Percentiles rank a stretch among this genome's conserved stretches.
Conservation (phyloP, 1,139 yeast genomes). For the Candida frijolesensis region DNA sequence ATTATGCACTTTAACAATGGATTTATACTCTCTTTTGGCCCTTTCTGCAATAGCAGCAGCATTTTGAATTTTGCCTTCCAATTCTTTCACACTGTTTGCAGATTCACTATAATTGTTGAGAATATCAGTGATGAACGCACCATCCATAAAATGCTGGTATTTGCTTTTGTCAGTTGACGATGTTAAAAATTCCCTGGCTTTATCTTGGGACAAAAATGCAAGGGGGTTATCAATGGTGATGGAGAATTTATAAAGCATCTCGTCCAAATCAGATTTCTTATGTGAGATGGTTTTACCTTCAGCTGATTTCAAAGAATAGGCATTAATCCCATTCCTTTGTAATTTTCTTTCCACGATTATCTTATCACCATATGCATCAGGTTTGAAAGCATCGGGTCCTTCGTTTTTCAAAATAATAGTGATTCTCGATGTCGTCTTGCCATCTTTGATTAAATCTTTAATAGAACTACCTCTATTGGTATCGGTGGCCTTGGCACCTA, state of each 20-base stretch:
- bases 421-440: slow-evolving; percentile 65
- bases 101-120: slow-evolving; percentile 50
- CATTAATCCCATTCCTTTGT: slow-evolving; percentile 48
- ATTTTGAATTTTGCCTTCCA: slow-evolving; percentile 40
- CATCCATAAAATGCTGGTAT: slow-evolving; percentile 76
- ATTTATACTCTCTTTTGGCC: slow-evolving; percentile 36
- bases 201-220: slow-evolving; percentile 91
- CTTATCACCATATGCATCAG: slow-evolving; percentile 63
- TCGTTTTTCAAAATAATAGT: slow-evolving; percentile 61
- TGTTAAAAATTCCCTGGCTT: slow-evolving; percentile 87
- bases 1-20: slow-evolving; percentile 36
- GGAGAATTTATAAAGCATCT: slow-evolving; percentile 68
- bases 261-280: slow-evolving; percentile 66
- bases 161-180: slow-evolving; percentile 71
- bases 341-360: slow-evolving; percentile 76
- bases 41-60: slow-evolving; percentile 27
- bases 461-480: slow-evolving; percentile 82
- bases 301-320: slow-evolving; percentile 57
- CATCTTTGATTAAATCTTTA: slow-evolving; percentile 76
- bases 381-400: slow-evolving; percentile 66
- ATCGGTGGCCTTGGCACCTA: slow-evolving; percentile 93
- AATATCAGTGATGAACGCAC: slow-evolving; percentile 70
- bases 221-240: slow-evolving; percentile 89
- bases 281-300: slow-evolving; percentile 55
- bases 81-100: slow-evolving; percentile 38